phyloP scores from a whole-genome alignment of 2,329 filamentous ascomycete species.

The Claviceps sp. region DNA sequence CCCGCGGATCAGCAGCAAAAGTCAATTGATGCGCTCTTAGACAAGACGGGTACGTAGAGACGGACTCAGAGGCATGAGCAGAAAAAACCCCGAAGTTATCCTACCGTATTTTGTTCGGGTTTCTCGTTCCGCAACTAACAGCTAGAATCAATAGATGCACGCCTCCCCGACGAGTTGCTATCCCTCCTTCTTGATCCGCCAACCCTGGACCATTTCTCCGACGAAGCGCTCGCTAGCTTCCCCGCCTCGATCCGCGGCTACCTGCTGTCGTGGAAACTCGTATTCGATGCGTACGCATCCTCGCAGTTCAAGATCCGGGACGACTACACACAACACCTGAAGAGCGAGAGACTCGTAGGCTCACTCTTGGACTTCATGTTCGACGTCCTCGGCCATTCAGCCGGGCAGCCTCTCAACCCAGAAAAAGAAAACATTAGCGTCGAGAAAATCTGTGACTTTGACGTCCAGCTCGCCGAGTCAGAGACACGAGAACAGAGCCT shows the following conservation, averaged over 20 bases:
- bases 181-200: slow-evolving; percentile 73
- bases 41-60: slow-evolving; percentile 41
- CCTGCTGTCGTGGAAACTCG: slow-evolving; percentile 74
- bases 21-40: slow-evolving; percentile 62
- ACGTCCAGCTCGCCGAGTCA: slow-evolving; percentile 36
- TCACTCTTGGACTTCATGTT: slow-evolving; percentile 69
- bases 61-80: not conserved
- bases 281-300: slow-evolving; percentile 73
- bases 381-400: slow-evolving; percentile 69
- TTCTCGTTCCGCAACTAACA: not conserved
- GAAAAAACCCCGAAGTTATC: not conserved
- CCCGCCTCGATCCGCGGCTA: slow-evolving; percentile 64
- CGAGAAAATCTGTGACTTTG: slow-evolving; percentile 42
- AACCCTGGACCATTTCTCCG: slow-evolving; percentile 51
- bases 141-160: slow-evolving; percentile 32
- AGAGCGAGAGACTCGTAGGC: slow-evolving; percentile 53
- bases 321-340: slow-evolving; percentile 69
- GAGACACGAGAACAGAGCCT: slow-evolving; percentile 58
- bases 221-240: slow-evolving; percentile 53
- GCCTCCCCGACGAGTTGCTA: slow-evolving; percentile 70
- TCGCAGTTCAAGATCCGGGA: slow-evolving; percentile 72
- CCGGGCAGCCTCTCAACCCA: slow-evolving; percentile 60
- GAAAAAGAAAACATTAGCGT: slow-evolving; percentile 50
- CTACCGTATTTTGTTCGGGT: not conserved
- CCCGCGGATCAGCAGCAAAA: slow-evolving; percentile 67